Evolutionary conservation across 495 filamentous ascomycete species (phyloP).

Genomic region (Achaetomiella virescens): DNA sequence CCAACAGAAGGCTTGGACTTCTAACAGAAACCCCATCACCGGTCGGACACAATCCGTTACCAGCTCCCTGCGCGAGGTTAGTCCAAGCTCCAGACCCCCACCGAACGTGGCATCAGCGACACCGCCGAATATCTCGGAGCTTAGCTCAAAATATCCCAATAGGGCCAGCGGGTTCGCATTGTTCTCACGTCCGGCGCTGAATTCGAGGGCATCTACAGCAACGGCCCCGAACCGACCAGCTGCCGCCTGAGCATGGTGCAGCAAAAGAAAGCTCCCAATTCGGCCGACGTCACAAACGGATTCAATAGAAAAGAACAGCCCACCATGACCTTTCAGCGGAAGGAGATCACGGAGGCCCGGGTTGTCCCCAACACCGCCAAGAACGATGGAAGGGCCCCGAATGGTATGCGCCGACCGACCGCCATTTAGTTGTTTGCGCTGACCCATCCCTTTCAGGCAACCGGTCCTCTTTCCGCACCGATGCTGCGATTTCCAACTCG

Average conservation of each 20-base stretch:
- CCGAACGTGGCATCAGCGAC: background rate
- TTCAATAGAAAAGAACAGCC: slow-evolving; percentile 38
- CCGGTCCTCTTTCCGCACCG: slow-evolving; percentile 67
- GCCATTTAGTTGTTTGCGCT: background rate
- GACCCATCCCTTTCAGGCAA: slow-evolving; percentile 24
- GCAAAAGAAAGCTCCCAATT: slow-evolving; percentile 45
- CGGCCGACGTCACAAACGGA: slow-evolving; percentile 40
- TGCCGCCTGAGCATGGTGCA: slow-evolving; percentile 81
- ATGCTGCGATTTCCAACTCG: slow-evolving; percentile 78
- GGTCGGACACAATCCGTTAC: slow-evolving; percentile 29
- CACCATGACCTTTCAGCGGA: slow-evolving; percentile 73
- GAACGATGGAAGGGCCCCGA: slow-evolving; percentile 49
- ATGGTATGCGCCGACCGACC: slow-evolving; percentile 53
- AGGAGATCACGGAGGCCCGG: slow-evolving; percentile 64
- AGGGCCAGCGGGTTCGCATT: slow-evolving; percentile 65
- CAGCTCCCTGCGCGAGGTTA: slow-evolving; percentile 31
- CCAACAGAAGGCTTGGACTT: slow-evolving; percentile 37
- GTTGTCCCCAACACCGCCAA: slow-evolving; percentile 46
- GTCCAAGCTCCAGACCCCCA: slow-evolving; percentile 11
- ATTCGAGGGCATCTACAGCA: slow-evolving; percentile 58
- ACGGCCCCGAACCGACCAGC: slow-evolving; percentile 53
- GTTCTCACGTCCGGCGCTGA: slow-evolving; percentile 64
- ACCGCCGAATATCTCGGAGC: background rate
- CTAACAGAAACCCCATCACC: slow-evolving; percentile 34
- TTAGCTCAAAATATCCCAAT: slow-evolving; percentile 10